Evolutionary conservation across 2,329 filamentous ascomycete genomes (phyloP).

Genomic region (Claviceps sp.): DNA sequence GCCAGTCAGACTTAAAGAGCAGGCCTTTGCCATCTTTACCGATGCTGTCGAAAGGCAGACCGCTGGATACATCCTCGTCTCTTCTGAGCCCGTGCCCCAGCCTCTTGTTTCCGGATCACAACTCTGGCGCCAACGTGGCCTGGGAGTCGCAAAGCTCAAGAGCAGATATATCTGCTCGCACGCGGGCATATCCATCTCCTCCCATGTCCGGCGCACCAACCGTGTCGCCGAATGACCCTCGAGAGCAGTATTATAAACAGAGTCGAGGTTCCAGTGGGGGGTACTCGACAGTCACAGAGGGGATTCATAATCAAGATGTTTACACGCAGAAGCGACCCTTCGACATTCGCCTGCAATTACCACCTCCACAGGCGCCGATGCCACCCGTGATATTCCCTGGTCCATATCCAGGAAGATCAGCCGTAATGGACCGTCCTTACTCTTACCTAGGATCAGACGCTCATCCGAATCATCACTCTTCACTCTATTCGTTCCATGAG

Average conservation of each 20-base stretch:
- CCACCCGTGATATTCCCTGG: constrained; percentile 7
- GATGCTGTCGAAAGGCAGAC: constrained; percentile 41
- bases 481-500: constrained; percentile 13
- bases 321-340: constrained; percentile 21
- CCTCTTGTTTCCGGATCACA: constrained; percentile 38
- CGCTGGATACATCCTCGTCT: constrained; percentile 27
- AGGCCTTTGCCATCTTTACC: constrained; percentile 23
- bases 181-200: constrained; percentile 55
- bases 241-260: constrained; percentile 43
- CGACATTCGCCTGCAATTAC: constrained; percentile 12
- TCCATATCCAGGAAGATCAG: constrained; percentile 14
- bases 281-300: constrained; percentile 30
- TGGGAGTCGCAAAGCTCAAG: constrained; percentile 4
- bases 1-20: constrained; percentile 22
- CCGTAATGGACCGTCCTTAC: constrained; percentile 11
- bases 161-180: constrained; percentile 39
- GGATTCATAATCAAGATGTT: constrained; percentile 35
- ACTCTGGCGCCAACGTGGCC: constrained; percentile 24
- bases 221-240: constrained; percentile 43
- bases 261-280: constrained; percentile 29
- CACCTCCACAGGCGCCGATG: constrained; percentile 13
- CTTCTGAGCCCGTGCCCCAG: constrained; percentile 47
- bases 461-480: constrained; percentile 12
- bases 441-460: constrained; percentile 13
- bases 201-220: constrained; percentile 61